Base-by-base conservation (phyloP, 2,329 filamentous ascomycete genomes). In the Ampelomyces quisqualis region DNA sequence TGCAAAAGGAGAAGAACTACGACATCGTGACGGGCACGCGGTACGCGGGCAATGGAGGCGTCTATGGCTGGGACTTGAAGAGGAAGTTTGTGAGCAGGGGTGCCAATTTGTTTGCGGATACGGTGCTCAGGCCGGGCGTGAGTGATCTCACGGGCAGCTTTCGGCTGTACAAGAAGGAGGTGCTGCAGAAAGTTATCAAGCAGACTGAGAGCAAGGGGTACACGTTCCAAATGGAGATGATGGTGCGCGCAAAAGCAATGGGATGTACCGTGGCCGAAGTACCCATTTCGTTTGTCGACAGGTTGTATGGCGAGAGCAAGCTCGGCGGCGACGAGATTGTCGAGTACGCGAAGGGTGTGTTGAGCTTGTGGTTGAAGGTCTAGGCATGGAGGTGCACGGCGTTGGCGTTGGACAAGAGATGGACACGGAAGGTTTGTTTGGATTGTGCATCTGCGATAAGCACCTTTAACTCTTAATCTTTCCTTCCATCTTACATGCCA, bases 221-320 rank as follows among this genome's bases (percentile, higher is more conserved):
- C 70, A 91, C 87, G 27, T 98, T 98, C 78, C 93, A 98, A 81
- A 98, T 98, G 93, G 91, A 96, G 78, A 86, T 98, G 83, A 97
- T 96, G 85, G 91, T 97, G 7, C 80, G 90, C 48, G 93, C 93
- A 22, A 96, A 96, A 81, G 88, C 86, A 11, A 90, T 96, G 88
- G 91, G 93, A 1, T 95, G 82, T 74, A 87, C 84, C 24, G 91
- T 98, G 21, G 88, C 88, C 11, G 93, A 98, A 77, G 91, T 95
- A 47, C 93, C 93, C 9, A 98, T 98, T 56, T 88, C 82, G 17
- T 98, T 98, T 69, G 93, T 60, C 27, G 94, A 98, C 70, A 82
- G 93, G 42, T 71, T 98, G 32, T 98, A 95, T 67, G 93, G 93
- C 21, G 91, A 95, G 75, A 90, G 85, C 66, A 98, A 97, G 78